Evolutionary conservation across 2,329 filamentous ascomycete species (phyloP).

Genomic region (Epichloe scottii): DNA sequence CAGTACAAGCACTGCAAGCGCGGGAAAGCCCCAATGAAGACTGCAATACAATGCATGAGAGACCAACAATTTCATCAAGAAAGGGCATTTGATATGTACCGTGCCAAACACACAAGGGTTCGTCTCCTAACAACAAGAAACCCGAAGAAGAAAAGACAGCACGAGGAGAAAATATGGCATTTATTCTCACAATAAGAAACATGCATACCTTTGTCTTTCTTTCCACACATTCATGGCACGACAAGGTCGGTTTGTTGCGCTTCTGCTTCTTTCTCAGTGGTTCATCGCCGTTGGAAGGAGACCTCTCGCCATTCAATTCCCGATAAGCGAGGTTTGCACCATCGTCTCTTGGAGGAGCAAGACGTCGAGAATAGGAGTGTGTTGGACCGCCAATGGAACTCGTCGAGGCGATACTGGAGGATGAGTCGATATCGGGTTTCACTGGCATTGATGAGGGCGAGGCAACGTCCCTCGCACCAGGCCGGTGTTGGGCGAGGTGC

Average conservation of each 20-base stretch:
- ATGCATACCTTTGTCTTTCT: conserved; percentile 62
- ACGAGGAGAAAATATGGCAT: not conserved
- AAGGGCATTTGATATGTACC: too few relatives aligned
- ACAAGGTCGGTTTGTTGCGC: conserved; percentile 72
- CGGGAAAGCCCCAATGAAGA: not conserved
- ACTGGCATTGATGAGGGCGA: conserved; percentile 3
- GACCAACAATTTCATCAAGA: not conserved
- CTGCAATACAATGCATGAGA: not conserved
- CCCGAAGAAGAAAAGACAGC: not conserved
- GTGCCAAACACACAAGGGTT: too few relatives aligned
- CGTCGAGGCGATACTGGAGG: conserved; percentile 2
- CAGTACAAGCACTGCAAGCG: conserved; percentile 1
- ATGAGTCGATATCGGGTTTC: conserved; percentile 5
- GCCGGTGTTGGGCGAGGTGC: conserved; percentile 5
- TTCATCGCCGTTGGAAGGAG: conserved; percentile 17
- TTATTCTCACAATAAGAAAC: not conserved
- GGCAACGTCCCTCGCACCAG: conserved; percentile 1
- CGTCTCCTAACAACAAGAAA: not conserved
- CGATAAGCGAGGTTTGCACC: conserved; percentile 8
- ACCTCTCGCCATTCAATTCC: conserved; percentile 4
- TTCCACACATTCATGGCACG: conserved; percentile 69
- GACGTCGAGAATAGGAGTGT: conserved; percentile 5
- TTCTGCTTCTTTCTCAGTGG: conserved; percentile 62
- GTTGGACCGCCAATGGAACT: not conserved
- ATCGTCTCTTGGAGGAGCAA: conserved; percentile 1